These are phyloP conservation scores for Venturia effusa DNA, from an alignment of 2,329 filamentous ascomycete species.

Conservation along the genomic window DNA sequence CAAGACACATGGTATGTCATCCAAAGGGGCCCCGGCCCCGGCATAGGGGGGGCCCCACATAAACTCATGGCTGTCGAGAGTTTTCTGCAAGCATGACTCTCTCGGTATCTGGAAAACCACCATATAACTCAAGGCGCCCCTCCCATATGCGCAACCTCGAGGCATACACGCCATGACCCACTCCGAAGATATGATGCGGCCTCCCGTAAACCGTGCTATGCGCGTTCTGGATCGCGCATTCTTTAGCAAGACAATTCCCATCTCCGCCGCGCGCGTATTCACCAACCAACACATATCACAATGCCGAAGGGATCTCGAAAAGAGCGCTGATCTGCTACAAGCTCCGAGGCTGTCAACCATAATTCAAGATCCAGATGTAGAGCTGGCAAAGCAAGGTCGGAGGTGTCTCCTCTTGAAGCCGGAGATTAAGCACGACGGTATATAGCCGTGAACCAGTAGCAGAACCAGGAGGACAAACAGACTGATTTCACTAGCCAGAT, in stretches of 20 bases:
- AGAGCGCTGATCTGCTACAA: conserved; percentile 54
- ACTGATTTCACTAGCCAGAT: conserved; percentile 38
- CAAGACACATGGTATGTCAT: neutral
- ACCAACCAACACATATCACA: conserved; percentile 65
- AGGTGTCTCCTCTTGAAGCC: conserved; percentile 37
- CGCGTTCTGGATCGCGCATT: conserved; percentile 71
- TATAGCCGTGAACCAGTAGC: neutral
- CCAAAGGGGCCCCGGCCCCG: neutral
- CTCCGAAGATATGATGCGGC: conserved; percentile 49
- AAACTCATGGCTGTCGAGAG: too few relatives aligned
- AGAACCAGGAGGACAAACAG: neutral
- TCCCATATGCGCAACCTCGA: neutral
- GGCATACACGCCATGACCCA: conserved; percentile 24
- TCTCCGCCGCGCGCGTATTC: conserved; percentile 67
- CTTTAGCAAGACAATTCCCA: conserved; percentile 65
- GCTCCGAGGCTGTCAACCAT: conserved; percentile 55
- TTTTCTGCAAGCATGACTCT: too few relatives aligned
- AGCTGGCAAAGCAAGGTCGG: conserved; percentile 36
- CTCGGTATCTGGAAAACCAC: neutral
- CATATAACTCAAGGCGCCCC: too few relatives aligned
- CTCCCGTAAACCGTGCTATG: conserved; percentile 70
- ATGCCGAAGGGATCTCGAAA: conserved; percentile 55
- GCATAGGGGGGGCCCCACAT: neutral
- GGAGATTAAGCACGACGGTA: conserved; percentile 29
- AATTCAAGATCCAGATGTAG: conserved; percentile 50